Conservation (phyloP, 805 yeast species). For the Priceomyces medius region DNA sequence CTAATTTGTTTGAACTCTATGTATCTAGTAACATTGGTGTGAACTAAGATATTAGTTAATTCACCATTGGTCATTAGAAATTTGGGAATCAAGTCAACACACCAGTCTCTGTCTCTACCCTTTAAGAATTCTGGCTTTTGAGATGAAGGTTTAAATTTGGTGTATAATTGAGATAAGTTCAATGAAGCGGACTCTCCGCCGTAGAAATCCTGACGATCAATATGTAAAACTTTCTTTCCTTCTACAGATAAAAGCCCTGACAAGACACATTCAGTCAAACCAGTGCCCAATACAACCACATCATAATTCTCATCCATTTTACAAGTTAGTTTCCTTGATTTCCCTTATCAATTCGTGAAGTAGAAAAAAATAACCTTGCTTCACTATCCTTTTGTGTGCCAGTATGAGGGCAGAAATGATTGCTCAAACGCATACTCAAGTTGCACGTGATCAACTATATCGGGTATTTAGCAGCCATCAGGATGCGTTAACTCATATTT, state of each 20-base stretch:
- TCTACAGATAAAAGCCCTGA: conserved; percentile 95
- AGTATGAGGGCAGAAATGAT: not conserved
- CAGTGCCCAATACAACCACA: conserved; percentile 91
- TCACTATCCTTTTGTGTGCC: too few species aligned
- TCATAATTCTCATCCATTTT: conserved; percentile 94
- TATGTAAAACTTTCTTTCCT: conserved; percentile 95
- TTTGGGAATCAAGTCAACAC: conserved; percentile 94
- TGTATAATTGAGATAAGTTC: conserved; percentile 65
- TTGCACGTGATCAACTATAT: not conserved
- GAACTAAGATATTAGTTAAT: conserved; percentile 89
- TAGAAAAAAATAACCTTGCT: too few species aligned
- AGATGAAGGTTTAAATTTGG: conserved; percentile 77
- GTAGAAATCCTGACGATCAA: conserved; percentile 93
- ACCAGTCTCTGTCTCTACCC: conserved; percentile 97
- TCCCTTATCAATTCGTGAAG: not conserved
- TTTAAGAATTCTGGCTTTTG: conserved; percentile 65
- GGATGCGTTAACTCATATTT: too few species aligned
- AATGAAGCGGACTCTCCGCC: conserved; percentile 92
- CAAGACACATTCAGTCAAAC: conserved; percentile 94
- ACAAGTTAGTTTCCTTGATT: not conserved
- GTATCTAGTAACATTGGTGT: conserved; percentile 93
- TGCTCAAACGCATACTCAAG: not conserved
- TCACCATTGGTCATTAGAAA: conserved; percentile 98
- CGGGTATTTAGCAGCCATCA: too few species aligned
- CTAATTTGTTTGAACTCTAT: conserved; percentile 94